Base-by-base conservation (phyloP, 768 basidiomycete genomes). In the Auriscalpium vulgare region DNA sequence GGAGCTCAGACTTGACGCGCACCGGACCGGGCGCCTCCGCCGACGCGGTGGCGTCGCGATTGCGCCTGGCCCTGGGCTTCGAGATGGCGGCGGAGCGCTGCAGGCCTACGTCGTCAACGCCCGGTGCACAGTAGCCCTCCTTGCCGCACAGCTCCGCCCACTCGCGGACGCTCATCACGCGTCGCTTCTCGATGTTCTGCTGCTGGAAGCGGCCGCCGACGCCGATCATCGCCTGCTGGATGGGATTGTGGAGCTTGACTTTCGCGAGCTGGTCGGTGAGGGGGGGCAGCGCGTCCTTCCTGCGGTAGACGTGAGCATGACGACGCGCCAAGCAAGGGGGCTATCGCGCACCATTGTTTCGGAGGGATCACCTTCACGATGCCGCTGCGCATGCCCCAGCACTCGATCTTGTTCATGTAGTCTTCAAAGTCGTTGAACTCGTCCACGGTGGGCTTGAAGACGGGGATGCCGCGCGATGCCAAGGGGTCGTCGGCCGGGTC, bases 321-420 rank as follows among this genome's bases (percentile, higher is more conserved):
- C 44, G 52, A 46, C 23, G 48, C 46, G 55, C 51, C 29, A 53
- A 61, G 36, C 44, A 43, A 8, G 34, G 36, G 51, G 37, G 43
- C 59, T 48, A 37, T 46, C 52, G 65, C 88, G 66, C 56, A 91
- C 95, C 95, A 98, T 76, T 95, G 90, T 64, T 83, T 82, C 5
- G 95, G 95, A 35, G 95, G 95, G 57, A 99, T 88, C 59, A 99
- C 83, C 72, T 99, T 99, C 58, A 95, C 87, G 60, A 98, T 95
- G 21, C 97, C 97, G 61, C 91, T 93, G 56, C 77, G 77, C 67
- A 77, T 80, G 1, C 97, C 97, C 91, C 97, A 99, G 58, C 83
- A 80, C 67, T 95, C 92, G 47, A 98, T 79, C 58, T 72, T 82
- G 60, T 81, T 85, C 80, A 97, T 87, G 68, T 91, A 98, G 10